Conservation (phyloP, 768 basidiomycete genomes). For the Saitozyma sp. region DNA sequence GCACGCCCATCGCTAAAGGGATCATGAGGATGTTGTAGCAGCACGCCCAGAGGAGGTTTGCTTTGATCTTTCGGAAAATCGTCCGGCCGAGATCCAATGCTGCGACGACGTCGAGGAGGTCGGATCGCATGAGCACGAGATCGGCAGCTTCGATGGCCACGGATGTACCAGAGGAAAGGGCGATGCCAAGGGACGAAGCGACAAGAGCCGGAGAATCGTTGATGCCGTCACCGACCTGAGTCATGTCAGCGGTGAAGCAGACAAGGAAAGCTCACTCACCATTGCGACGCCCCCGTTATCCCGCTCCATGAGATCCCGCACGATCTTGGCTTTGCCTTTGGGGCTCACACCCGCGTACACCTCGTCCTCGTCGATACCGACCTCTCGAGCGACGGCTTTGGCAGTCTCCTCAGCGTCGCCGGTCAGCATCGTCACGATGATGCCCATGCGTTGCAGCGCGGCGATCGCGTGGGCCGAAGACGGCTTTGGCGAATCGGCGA, state of each 20-base stretch:
- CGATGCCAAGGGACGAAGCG: constrained; percentile 93
- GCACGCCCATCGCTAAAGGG: constrained; percentile 94
- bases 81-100: constrained; percentile 83
- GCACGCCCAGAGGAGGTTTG: constrained; percentile 95
- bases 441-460: constrained; percentile 82
- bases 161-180: constrained; percentile 91
- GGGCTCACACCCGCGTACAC: constrained; percentile 94
- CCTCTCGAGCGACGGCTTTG: constrained; percentile 79
- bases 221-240: constrained; percentile 94
- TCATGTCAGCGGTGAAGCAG: background rate
- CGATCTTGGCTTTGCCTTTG: constrained; percentile 85
- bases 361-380: constrained; percentile 77
- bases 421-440: constrained; percentile 90
- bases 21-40: constrained; percentile 91
- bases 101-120: constrained; percentile 95
- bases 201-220: constrained; percentile 98
- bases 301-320: constrained; percentile 75
- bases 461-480: constrained; percentile 79
- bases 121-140: constrained; percentile 94
- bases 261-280: constrained; percentile 59
- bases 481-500: constrained; percentile 82
- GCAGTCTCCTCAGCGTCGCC: constrained; percentile 88
- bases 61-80: constrained; percentile 85
- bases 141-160: constrained; percentile 98
- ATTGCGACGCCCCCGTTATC: constrained; percentile 78